Evolutionary conservation across 2,329 filamentous ascomycete species (phyloP).

Genomic region (Spiromastix sp.): DNA sequence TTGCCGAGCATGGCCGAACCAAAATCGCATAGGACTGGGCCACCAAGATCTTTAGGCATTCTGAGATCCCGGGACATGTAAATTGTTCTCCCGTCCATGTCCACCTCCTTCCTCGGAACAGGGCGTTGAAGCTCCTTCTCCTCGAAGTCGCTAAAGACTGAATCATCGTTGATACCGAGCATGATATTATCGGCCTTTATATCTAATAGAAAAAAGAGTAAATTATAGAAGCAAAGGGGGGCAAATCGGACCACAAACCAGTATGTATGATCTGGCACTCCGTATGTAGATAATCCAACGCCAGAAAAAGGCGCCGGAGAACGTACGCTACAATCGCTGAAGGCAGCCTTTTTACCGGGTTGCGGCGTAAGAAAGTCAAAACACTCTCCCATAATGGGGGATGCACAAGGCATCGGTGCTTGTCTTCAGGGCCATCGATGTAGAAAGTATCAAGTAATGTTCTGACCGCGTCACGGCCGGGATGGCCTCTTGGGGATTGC

Average conservation of each 20-base stretch:
- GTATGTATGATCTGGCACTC: conserved; percentile 39
- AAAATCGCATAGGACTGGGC: conserved; percentile 40
- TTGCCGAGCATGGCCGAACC: conserved; percentile 35
- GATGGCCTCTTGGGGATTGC: conserved; percentile 13
- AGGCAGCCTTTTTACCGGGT: conserved; percentile 29
- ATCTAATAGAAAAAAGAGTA: conserved; percentile 16
- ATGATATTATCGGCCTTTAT: conserved; percentile 41
- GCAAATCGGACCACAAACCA: conserved; percentile 21
- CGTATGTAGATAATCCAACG: conserved; percentile 37
- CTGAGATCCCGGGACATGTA: conserved; percentile 34
- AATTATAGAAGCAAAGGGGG: conserved; percentile 8
- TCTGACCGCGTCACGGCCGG: conserved; percentile 21
- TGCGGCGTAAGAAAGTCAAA: conserved; percentile 29
- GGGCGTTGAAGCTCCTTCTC: conserved; percentile 31
- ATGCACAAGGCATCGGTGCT: conserved; percentile 29
- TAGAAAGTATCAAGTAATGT: conserved; percentile 25
- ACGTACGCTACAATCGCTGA: conserved; percentile 24
- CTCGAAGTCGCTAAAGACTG: conserved; percentile 31
- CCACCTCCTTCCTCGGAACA: conserved; percentile 31
- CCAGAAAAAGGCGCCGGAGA: conserved; percentile 31
- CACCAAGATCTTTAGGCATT: conserved; percentile 22
- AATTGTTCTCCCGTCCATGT: conserved; percentile 27
- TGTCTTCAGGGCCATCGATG: conserved; percentile 19
- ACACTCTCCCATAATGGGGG: conserved; percentile 36
- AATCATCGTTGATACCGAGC: conserved; percentile 31